These are phyloP conservation scores for Anisogramma anomala DNA, from an alignment of 2,329 filamentous ascomycete genomes.

Conservation along the genomic window DNA sequence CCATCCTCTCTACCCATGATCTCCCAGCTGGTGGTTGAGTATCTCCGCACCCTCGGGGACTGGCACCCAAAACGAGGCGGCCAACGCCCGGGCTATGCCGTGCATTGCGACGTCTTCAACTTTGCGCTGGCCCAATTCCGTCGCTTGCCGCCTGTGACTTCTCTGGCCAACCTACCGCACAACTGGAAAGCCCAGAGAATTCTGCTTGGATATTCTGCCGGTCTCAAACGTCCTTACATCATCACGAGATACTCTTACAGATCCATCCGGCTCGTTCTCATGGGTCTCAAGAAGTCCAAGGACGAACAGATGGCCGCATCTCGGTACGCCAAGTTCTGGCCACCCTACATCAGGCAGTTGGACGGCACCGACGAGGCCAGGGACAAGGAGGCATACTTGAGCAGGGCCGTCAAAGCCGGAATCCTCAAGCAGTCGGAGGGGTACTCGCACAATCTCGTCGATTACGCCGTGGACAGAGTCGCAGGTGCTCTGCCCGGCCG, in stretches of 20 bases:
- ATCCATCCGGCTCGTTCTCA: constrained; percentile 41
- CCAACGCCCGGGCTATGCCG: constrained; percentile 17
- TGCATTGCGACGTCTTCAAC: constrained; percentile 30
- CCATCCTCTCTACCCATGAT: constrained; percentile 21
- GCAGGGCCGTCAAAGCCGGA: constrained; percentile 41
- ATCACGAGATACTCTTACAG: constrained; percentile 41
- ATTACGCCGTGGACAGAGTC: constrained; percentile 38
- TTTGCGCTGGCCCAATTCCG: constrained; percentile 27
- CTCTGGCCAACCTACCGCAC: constrained; percentile 28
- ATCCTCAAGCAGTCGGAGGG: constrained; percentile 45
- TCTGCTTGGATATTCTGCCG: constrained; percentile 40
- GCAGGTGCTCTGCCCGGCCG: constrained; percentile 40
- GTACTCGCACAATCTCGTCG: constrained; percentile 34
- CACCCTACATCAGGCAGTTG: constrained; percentile 45
- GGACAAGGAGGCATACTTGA: constrained; percentile 39
- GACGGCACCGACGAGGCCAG: constrained; percentile 49
- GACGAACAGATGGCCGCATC: constrained; percentile 36
- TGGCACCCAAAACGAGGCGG: constrained; percentile 4
- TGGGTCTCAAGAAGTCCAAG: constrained; percentile 40
- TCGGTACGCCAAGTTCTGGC: constrained; percentile 44
- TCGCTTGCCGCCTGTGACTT: constrained; percentile 22
- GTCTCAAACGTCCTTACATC: constrained; percentile 36
- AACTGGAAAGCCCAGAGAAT: constrained; percentile 48
- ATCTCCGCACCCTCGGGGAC: constrained; percentile 16
- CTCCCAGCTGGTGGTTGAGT: constrained; percentile 19